Percentiles rank a stretch among this genome's conserved stretches.
These are phyloP conservation scores for Polychaeton citri DNA, from an alignment of 2,329 filamentous ascomycete species.

Conservation along the genomic window DNA sequence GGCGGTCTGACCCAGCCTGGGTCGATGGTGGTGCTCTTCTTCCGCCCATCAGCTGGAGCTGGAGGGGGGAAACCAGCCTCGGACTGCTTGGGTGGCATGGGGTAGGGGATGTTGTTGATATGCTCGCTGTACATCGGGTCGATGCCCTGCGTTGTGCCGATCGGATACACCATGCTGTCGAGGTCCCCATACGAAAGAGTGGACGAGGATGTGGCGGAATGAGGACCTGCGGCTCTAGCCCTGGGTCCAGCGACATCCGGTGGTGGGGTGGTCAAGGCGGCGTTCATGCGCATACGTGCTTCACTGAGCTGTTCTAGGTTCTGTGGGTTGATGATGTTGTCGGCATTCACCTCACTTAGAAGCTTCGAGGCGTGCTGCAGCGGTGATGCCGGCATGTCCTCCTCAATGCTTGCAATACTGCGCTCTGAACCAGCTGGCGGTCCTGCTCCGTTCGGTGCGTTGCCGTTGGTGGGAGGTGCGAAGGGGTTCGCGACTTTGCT, in stretches of 20 bases:
- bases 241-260: slow-evolving; percentile 36
- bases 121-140: slow-evolving; percentile 92
- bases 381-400: slow-evolving; percentile 54
- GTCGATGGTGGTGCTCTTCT: slow-evolving; percentile 48
- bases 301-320: slow-evolving; percentile 54
- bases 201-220: slow-evolving; percentile 36
- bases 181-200: slow-evolving; percentile 45
- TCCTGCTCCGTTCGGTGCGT: slow-evolving; percentile 24
- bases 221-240: slow-evolving; percentile 27
- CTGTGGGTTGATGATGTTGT: slow-evolving; percentile 50
- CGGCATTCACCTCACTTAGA: slow-evolving; percentile 50
- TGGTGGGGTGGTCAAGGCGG: slow-evolving; percentile 43
- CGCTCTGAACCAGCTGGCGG: neutral
- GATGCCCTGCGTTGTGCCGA: slow-evolving; percentile 80
- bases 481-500: slow-evolving; percentile 37
- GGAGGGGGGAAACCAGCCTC: slow-evolving; percentile 32
- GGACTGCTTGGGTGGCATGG: slow-evolving; percentile 52
- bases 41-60: slow-evolving; percentile 38
- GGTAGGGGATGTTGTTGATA: slow-evolving; percentile 85
- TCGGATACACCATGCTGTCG: slow-evolving; percentile 73
- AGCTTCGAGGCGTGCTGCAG: slow-evolving; percentile 56
- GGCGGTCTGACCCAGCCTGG: slow-evolving; percentile 57
- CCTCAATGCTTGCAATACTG: slow-evolving; percentile 25
- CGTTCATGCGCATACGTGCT: slow-evolving; percentile 40
- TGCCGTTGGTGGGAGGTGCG: slow-evolving; percentile 17